Evolutionary conservation across 148 eudicot genomes (phyloP).

Genomic region (Rheum nobile): DNA sequence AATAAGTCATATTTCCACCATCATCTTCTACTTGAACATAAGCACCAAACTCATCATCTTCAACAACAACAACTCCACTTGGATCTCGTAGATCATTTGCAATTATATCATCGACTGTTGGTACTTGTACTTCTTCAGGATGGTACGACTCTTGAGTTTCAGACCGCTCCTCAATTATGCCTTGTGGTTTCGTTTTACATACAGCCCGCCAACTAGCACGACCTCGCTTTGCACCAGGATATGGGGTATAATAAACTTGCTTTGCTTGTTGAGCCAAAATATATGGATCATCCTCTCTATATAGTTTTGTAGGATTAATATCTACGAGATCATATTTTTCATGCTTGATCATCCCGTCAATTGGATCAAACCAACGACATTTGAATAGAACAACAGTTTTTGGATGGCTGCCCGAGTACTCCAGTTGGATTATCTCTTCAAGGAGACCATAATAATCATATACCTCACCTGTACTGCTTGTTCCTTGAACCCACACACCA

Average conservation of each 20-base stretch:
- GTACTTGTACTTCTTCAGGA: too few relatives aligned
- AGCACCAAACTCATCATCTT: too few relatives aligned
- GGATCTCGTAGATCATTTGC: too few relatives aligned
- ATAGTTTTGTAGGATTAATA: neutral
- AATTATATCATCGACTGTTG: too few relatives aligned
- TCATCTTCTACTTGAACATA: too few relatives aligned
- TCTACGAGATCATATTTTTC: neutral
- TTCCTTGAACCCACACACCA: too few relatives aligned
- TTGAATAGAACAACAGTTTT: neutral
- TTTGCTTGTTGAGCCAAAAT: constrained; percentile 1
- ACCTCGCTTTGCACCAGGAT: neutral
- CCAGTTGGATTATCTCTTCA: too few relatives aligned
- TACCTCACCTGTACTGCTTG: too few relatives aligned
- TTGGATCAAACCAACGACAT: neutral
- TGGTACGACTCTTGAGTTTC: too few relatives aligned
- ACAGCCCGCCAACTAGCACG: neutral
- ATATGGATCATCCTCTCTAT: constrained; percentile 3
- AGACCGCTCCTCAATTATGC: neutral
- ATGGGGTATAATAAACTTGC: constrained; percentile 5
- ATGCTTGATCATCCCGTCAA: neutral
- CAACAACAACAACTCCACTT: too few relatives aligned
- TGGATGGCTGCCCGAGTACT: neutral
- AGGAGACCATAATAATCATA: too few relatives aligned
- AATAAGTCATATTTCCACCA: too few relatives aligned
- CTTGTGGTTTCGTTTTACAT: neutral